Evolutionary conservation across 1,284 basidiomycete species (phyloP).

Genomic region (Rhodotorula sp.): DNA sequence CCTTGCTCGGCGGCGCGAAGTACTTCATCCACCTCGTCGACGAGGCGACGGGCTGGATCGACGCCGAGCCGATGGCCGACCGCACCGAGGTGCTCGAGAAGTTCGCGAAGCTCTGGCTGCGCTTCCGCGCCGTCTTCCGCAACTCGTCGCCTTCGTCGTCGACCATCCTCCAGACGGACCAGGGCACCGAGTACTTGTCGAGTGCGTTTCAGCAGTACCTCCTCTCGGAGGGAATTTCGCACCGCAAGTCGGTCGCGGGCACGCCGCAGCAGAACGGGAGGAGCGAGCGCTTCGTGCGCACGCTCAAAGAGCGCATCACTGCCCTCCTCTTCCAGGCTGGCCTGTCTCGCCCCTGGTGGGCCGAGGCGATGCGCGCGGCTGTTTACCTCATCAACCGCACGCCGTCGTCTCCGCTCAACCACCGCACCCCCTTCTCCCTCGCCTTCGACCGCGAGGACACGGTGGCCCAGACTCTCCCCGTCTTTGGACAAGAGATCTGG

Average conservation of each 20-base stretch:
- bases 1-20: neutral
- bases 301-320: slow-evolving; percentile 43
- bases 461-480: too few species aligned
- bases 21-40: slow-evolving; percentile 8
- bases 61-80: slow-evolving; percentile 1
- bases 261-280: slow-evolving; percentile 50
- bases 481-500: too few species aligned
- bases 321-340: slow-evolving; percentile 46
- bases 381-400: slow-evolving; percentile 1
- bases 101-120: neutral
- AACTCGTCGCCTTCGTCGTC: neutral
- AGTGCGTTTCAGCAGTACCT: neutral
- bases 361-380: slow-evolving; percentile 43
- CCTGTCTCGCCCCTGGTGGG: slow-evolving; percentile 50
- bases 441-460: too few species aligned
- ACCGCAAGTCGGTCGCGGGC: slow-evolving; percentile 51
- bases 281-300: slow-evolving; percentile 47
- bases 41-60: slow-evolving; percentile 3
- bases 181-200: slow-evolving; percentile 3
- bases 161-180: slow-evolving; percentile 3
- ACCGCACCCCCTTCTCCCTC: too few species aligned
- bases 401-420: neutral
- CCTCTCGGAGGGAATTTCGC: slow-evolving; percentile 41
- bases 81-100: neutral
- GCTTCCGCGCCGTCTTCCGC: neutral